Evolutionary conservation across 2,329 filamentous ascomycete species (phyloP).

Genomic region (Tolypocladium album): DNA sequence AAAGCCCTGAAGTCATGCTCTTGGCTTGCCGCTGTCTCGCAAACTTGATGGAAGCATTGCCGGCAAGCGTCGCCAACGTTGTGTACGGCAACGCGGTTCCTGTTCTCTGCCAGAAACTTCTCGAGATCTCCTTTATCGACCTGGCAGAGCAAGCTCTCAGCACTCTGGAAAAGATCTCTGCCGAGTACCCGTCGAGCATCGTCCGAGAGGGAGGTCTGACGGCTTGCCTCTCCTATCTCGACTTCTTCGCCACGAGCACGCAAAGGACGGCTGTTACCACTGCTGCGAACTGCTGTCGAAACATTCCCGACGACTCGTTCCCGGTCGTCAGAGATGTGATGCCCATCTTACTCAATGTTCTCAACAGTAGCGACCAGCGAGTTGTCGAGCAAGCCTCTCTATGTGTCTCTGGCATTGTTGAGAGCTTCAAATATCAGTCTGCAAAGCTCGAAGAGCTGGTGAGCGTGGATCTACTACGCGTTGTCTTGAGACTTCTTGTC

Average conservation of each 20-base stretch:
- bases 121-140: conserved; percentile 96
- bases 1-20: conserved; percentile 95
- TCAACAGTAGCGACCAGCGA: conserved; percentile 86
- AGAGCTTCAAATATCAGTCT: conserved; percentile 88
- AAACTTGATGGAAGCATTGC: conserved; percentile 94
- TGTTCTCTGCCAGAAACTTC: conserved; percentile 83
- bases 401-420: conserved; percentile 89
- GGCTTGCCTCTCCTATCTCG: conserved; percentile 89
- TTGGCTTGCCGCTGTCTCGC: conserved; percentile 90
- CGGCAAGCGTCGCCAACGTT: conserved; percentile 85
- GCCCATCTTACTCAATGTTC: conserved; percentile 84
- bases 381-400: conserved; percentile 95
- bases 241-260: conserved; percentile 96
- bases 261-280: conserved; percentile 95
- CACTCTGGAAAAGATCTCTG: conserved; percentile 93
- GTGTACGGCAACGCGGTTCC: conserved; percentile 97
- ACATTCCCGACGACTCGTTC: conserved; percentile 91
- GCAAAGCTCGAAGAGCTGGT: conserved; percentile 87
- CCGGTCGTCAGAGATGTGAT: conserved; percentile 87
- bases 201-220: conserved; percentile 91
- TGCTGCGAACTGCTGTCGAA: conserved; percentile 95
- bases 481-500: conserved; percentile 75
- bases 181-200: conserved; percentile 90
- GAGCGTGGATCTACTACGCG: conserved; percentile 74
- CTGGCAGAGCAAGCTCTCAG: conserved; percentile 93